A percentile compares a stretch with the other conserved stretches of the same genome.
These are phyloP conservation scores for Leccinum angustisporum DNA, from an alignment of 1,284 basidiomycete species.

Conservation along the genomic window DNA sequence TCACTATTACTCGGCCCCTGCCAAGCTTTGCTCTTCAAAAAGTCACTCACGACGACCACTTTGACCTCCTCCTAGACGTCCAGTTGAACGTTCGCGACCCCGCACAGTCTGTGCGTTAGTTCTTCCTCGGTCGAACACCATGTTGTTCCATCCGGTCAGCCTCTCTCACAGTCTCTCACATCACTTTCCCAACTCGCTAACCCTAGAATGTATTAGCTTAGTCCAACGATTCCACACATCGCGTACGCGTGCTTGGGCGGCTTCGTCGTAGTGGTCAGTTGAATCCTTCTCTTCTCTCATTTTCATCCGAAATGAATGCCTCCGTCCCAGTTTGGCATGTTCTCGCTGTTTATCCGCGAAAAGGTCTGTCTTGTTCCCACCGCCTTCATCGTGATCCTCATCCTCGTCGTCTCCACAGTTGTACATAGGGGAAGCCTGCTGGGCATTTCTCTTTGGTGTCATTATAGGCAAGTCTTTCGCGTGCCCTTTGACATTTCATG, in stretches of 20 bases:
- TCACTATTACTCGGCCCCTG: conserved; percentile 9
- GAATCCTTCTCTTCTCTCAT: neutral
- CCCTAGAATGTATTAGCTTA: conserved; percentile 49
- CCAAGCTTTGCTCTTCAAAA: conserved; percentile 6
- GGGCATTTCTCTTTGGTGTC: conserved; percentile 94
- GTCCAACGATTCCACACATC: conserved; percentile 68
- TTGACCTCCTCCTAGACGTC: neutral
- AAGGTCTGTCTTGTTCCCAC: conserved; percentile 46
- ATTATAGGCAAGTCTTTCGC: conserved; percentile 63
- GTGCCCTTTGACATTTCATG: conserved; percentile 18
- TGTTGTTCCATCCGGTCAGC: conserved; percentile 33
- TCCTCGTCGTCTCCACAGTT: conserved; percentile 44
- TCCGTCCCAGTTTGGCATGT: conserved; percentile 81
- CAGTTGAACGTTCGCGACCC: conserved; percentile 7
- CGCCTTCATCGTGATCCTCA: conserved; percentile 11
- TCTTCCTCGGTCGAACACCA: conserved; percentile 7
- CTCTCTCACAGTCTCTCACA: neutral
- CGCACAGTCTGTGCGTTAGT: neutral
- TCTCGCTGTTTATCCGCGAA: conserved; percentile 91
- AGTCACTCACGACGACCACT: conserved; percentile 4
- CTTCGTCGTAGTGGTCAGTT: conserved; percentile 73
- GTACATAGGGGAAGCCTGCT: conserved; percentile 96
- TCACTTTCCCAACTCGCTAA: neutral
- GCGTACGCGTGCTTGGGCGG: conserved; percentile 84
- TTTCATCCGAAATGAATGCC: neutral